These are phyloP conservation scores for Kwoniella dejecticola DNA, from an alignment of 768 basidiomycete species.

Conservation along the genomic window DNA sequence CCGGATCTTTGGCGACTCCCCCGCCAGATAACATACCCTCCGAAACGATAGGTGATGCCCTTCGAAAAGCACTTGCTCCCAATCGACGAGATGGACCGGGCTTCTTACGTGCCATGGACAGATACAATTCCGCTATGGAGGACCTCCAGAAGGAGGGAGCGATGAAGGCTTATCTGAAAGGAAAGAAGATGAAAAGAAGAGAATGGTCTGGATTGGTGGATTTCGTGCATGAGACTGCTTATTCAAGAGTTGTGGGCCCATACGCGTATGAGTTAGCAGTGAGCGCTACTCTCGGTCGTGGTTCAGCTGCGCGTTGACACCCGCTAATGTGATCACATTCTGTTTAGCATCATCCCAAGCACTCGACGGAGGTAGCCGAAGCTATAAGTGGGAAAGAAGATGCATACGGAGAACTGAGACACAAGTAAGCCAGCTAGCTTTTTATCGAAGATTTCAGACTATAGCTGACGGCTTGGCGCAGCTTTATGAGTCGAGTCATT, in stretches of 20 bases:
- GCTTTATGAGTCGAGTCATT: conserved; percentile 67
- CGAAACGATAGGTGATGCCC: conserved; percentile 46
- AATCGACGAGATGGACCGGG: conserved; percentile 51
- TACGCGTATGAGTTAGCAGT: conserved; percentile 75
- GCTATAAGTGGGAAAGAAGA: conserved; percentile 50
- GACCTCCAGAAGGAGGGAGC: conserved; percentile 31
- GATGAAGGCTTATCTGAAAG: conserved; percentile 22
- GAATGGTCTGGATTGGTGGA: conserved; percentile 52
- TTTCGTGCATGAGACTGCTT: conserved; percentile 70
- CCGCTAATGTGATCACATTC: background rate
- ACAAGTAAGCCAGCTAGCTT: conserved; percentile 37
- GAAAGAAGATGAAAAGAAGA: conserved; percentile 4
- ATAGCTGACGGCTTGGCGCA: conserved; percentile 15
- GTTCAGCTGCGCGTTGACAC: too few relatives aligned
- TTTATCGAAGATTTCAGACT: background rate
- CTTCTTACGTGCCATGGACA: conserved; percentile 44
- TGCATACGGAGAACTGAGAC: conserved; percentile 53
- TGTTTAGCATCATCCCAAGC: conserved; percentile 83
- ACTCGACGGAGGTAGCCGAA: conserved; percentile 67
- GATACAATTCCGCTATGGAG: conserved; percentile 47
- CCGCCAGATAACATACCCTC: conserved; percentile 21
- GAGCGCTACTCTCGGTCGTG: conserved; percentile 62
- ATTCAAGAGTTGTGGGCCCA: conserved; percentile 90
- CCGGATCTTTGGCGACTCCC: conserved; percentile 31
- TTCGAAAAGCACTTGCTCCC: conserved; percentile 42